Conservation (phyloP, 2,329 filamentous ascomycete species). For the Pseudogymnoascus sp. region DNA sequence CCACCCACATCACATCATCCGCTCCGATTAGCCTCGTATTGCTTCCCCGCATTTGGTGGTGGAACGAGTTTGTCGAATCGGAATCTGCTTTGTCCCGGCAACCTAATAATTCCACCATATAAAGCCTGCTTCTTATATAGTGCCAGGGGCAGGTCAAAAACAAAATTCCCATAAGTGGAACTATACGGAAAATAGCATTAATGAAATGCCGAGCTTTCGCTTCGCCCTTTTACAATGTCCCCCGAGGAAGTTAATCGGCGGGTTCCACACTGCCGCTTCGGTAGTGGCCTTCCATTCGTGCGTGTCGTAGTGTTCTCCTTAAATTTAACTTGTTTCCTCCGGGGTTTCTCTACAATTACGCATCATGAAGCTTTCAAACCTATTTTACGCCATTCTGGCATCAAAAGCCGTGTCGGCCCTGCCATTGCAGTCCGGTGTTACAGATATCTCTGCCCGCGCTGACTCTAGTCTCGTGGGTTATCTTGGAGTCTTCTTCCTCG, state of each 20-base stretch:
- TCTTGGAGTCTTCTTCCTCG: constrained; percentile 46
- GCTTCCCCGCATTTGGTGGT: neutral
- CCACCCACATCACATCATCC: neutral
- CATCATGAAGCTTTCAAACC: neutral
- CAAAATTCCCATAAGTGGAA: neutral
- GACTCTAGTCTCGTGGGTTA: constrained; percentile 40
- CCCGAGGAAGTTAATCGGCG: neutral
- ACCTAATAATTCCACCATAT: constrained; percentile 4
- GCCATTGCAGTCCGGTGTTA: neutral
- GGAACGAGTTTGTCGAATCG: neutral
- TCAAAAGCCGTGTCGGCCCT: neutral
- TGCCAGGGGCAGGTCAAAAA: neutral
- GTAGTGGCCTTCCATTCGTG: neutral
- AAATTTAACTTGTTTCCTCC: neutral
- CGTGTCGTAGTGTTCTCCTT: neutral
- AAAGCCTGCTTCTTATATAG: neutral
- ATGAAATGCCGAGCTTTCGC: neutral
- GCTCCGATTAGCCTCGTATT: neutral
- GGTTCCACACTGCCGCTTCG: neutral
- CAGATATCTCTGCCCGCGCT: constrained; percentile 12
- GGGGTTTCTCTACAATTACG: neutral
- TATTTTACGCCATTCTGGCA: neutral
- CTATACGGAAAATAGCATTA: neutral
- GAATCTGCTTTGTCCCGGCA: neutral
- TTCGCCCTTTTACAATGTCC: neutral